These are phyloP conservation scores for Zoysia japonica DNA, from an alignment of 176 grass and related monocot genomes.

Conservation along the genomic window DNA sequence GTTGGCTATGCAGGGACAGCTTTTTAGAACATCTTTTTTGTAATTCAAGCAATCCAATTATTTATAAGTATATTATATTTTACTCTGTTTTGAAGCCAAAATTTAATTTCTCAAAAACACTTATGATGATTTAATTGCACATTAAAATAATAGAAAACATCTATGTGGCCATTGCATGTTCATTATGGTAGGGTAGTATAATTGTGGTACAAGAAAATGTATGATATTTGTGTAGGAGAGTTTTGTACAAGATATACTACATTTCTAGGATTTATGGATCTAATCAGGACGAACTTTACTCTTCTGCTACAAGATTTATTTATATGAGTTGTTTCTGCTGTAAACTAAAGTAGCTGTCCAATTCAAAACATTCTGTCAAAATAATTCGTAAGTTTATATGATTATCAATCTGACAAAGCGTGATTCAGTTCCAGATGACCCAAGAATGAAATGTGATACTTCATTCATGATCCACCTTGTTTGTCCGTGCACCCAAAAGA, in stretches of 20 bases:
- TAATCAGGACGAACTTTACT: not conserved
- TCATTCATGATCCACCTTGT: not conserved
- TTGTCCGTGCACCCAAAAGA: not conserved
- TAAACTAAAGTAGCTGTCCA: conserved; percentile 1
- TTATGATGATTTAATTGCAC: not conserved
- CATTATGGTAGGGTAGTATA: not conserved
- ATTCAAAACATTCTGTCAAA: not conserved
- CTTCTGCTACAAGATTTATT: not conserved
- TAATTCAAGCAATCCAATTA: not conserved
- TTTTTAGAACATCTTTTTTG: not conserved
- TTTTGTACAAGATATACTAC: not conserved
- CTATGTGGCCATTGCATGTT: not conserved
- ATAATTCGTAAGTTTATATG: conserved; percentile 4
- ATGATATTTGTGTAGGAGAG: not conserved
- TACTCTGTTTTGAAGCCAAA: not conserved
- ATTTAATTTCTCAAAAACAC: not conserved
- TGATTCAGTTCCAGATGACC: not conserved
- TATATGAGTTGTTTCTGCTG: not conserved
- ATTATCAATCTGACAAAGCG: conserved; percentile 4
- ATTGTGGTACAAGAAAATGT: not conserved
- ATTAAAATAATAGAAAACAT: not conserved
- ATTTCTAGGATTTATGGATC: not conserved
- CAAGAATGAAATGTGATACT: not conserved
- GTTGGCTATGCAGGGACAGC: not conserved
- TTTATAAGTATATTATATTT: not conserved